Evolutionary conservation across 176 grass and related monocot species (phyloP).

Genomic region (Phoenix roebelenii): DNA sequence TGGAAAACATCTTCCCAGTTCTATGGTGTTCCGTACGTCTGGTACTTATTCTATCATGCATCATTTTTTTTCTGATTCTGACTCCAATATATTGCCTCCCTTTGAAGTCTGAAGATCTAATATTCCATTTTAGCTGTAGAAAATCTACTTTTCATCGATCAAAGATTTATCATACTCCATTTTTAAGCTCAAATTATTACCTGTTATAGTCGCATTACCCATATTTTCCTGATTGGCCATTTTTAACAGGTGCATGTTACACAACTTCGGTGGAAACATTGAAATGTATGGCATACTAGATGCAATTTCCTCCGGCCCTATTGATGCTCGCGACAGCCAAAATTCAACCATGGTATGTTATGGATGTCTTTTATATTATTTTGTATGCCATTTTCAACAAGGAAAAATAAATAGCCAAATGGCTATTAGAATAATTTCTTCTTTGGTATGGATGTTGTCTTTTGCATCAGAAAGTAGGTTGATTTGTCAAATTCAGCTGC

Average conservation of each 20-base stretch:
- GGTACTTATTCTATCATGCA: conserved; percentile 24
- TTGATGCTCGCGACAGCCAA: conserved; percentile 57
- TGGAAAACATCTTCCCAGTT: conserved; percentile 87
- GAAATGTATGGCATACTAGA: conserved; percentile 98
- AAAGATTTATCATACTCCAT: conserved; percentile 15
- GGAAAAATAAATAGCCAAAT: no score
- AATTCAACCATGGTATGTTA: conserved; percentile 83
- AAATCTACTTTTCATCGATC: neutral
- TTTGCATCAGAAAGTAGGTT: no score
- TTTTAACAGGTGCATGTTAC: conserved; percentile 86
- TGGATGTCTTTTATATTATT: neutral
- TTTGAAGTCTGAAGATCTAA: no score
- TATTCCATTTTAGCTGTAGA: no score
- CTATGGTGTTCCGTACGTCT: conserved; percentile 85
- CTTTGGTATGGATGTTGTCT: no score
- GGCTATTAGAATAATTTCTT: no score
- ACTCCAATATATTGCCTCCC: no score
- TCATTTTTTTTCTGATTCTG: no score
- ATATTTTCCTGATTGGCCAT: no score
- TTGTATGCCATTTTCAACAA: no score
- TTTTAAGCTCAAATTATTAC: neutral
- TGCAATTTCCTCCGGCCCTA: conserved; percentile 70
- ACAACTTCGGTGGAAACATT: conserved; percentile 97
- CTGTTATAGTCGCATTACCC: no score
- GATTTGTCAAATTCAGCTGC: no score